Conservation (phyloP, 306 rosid species). For the Clitoria ternatea region DNA sequence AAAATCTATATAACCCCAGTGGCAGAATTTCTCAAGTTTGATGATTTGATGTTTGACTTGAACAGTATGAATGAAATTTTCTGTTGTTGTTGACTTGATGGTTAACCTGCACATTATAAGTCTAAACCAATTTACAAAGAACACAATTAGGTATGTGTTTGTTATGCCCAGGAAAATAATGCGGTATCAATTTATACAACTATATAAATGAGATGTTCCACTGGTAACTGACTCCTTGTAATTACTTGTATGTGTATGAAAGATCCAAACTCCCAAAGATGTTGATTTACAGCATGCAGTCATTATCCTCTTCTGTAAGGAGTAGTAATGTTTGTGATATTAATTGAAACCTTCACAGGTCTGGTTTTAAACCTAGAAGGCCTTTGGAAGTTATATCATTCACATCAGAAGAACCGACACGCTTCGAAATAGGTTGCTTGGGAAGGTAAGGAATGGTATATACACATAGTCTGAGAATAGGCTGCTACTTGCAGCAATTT, state of each 20-base stretch:
- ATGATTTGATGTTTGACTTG: neutral
- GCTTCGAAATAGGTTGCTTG: slow-evolving; percentile 89
- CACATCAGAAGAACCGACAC: slow-evolving; percentile 98
- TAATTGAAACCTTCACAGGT: slow-evolving; percentile 47
- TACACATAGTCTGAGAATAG: neutral
- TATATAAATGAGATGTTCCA: neutral
- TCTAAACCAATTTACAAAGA: slow-evolving; percentile 1
- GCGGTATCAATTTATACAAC: neutral
- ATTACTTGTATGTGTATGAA: neutral
- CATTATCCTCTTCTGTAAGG: neutral
- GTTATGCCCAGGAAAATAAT: neutral
- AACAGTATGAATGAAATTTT: neutral
- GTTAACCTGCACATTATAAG: neutral
- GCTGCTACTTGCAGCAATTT: slow-evolving; percentile 3
- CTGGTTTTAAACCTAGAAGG: slow-evolving; percentile 77
- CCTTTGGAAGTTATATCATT: slow-evolving; percentile 79
- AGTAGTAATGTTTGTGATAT: neutral
- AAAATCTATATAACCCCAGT: neutral
- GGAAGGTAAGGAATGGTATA: slow-evolving; percentile 63
- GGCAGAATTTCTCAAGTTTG: neutral
- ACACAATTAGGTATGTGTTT: neutral
- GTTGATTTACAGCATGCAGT: neutral
- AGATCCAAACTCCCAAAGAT: slow-evolving; percentile 8
- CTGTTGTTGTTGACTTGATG: neutral
- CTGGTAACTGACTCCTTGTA: neutral